These are phyloP conservation scores for Mycena metata DNA, from an alignment of 768 basidiomycete species.

Conservation along the genomic window DNA sequence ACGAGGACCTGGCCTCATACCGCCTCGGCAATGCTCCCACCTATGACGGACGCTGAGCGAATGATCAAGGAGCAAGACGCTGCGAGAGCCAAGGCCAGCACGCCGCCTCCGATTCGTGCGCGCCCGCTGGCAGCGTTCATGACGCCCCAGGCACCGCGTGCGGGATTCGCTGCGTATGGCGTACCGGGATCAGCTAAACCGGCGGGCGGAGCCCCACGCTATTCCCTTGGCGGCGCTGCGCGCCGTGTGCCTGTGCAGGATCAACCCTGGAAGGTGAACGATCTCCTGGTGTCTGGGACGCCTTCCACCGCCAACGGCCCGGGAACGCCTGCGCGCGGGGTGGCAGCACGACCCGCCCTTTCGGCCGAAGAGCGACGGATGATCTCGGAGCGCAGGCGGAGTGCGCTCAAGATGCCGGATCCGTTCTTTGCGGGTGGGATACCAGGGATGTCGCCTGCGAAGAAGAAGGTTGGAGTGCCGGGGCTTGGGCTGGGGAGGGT, in stretches of 20 bases:
- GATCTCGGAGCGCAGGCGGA: conserved; percentile 45
- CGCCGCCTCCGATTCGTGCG: conserved; percentile 13
- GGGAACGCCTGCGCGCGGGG: conserved; percentile 46
- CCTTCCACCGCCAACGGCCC: conserved; percentile 24
- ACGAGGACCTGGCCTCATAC: conserved; percentile 21
- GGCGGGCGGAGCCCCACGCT: conserved; percentile 19
- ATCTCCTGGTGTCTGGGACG: conserved; percentile 42
- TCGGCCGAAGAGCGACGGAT: conserved; percentile 32
- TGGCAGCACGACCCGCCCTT: conserved; percentile 51
- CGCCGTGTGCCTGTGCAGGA: conserved; percentile 33
- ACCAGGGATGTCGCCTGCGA: conserved; percentile 35
- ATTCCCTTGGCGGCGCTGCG: conserved; percentile 34
- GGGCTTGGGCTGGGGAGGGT: conserved; percentile 24
- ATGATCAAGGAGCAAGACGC: no score
- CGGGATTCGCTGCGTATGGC: not conserved
- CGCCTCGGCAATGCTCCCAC: not conserved
- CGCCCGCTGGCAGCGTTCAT: conserved; percentile 32
- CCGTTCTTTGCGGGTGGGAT: conserved; percentile 30
- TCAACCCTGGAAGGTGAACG: conserved; percentile 41
- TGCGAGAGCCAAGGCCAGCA: conserved; percentile 2
- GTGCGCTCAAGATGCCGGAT: conserved; percentile 38
- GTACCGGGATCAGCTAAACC: not conserved
- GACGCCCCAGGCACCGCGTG: conserved; percentile 34
- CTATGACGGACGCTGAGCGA: no score
- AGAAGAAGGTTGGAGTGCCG: conserved; percentile 4